Evolutionary conservation across 495 filamentous ascomycete species (phyloP).

Genomic region (Xylaria sp.): DNA sequence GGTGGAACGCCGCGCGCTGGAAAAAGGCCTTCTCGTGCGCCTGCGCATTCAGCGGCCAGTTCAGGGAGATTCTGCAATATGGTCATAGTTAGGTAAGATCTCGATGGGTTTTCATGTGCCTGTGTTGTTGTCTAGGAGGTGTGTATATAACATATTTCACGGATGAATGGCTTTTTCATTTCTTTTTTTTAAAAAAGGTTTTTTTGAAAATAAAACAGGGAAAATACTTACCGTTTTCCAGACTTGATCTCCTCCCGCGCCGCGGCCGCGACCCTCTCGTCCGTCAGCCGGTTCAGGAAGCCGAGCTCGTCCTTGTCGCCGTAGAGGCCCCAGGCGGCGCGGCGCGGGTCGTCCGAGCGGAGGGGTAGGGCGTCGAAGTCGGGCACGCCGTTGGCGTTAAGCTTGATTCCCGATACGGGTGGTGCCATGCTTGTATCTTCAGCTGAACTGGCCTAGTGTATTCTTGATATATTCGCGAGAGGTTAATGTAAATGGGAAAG

Average conservation of each 20-base stretch:
- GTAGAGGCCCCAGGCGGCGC: conserved; percentile 58
- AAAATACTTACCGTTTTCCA: conserved; percentile 44
- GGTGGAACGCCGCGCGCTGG: conserved; percentile 47
- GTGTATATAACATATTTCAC: neutral
- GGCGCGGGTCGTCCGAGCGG: conserved; percentile 47
- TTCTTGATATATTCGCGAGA: neutral
- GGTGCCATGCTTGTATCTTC: conserved; percentile 34
- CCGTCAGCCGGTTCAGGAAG: conserved; percentile 54
- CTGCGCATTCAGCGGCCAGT: conserved; percentile 55
- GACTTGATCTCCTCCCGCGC: conserved; percentile 60
- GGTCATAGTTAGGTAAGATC: neutral
- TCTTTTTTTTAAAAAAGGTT: too few relatives aligned
- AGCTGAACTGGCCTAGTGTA: neutral
- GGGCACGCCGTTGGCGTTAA: conserved; percentile 52
- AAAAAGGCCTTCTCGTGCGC: conserved; percentile 44
- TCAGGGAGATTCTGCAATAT: conserved; percentile 48
- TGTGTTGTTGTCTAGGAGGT: neutral
- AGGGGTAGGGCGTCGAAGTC: conserved; percentile 54
- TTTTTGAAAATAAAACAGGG: neutral
- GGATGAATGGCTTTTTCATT: neutral
- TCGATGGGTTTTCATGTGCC: neutral
- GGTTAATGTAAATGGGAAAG: neutral
- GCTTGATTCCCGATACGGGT: conserved; percentile 39
- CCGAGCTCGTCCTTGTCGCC: conserved; percentile 56
- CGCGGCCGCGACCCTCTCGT: conserved; percentile 48